Base-by-base conservation (phyloP, 129 eudicot genomes). In the Smallanthus sonchifolius region DNA sequence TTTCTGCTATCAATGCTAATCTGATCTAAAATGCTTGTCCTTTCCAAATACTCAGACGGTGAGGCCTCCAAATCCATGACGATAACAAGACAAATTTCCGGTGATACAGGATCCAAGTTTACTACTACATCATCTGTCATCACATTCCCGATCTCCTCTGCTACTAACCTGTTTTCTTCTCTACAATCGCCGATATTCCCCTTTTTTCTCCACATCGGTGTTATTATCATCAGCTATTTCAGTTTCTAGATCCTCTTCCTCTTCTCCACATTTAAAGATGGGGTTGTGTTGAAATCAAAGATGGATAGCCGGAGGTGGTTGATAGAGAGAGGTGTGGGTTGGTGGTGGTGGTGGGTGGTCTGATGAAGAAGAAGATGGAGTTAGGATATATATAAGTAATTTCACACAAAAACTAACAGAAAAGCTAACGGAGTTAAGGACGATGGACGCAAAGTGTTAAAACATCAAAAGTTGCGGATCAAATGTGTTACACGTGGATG, bases 111-210 rank as follows among this genome's bases (percentile, higher is more conserved):
- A 49, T 86, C 91, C 72, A 86, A 85, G 74, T 86, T 84, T 70
- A 88, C 72, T 16, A 84, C 88, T 20, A 86, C 87, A 66, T 89
- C 98, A 75, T 83, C 94, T 7, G 88, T 86, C 37, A 84, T 73
- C 57, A 86, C 87, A 70, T 96, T 89, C 76, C 85, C 96, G 28
- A 77, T 86, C 69, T 85, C 97, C 81, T 92, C 98, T 5, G 83
- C 55, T 11, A 85, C 80, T 19, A 94, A 92, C 69, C 84, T 87
- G 34, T 70, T 79, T 72, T 89, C 97, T 11, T 89, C 89, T 51
- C 63, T 81, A 42, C 67, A 61, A 16, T 75, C 81, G n/a, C 69
- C 73, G 48, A 52, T 73, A 54, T 37, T 49, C 45, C 64, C 74
- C 81, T n/a, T 79, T 78, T 37, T 70, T 79, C 47, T 77, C 84